Percentiles rank a stretch among this genome's conserved stretches.
These are phyloP conservation scores for Daldinia caldariorum DNA, from an alignment of 495 filamentous ascomycete genomes.

Conservation along the genomic window DNA sequence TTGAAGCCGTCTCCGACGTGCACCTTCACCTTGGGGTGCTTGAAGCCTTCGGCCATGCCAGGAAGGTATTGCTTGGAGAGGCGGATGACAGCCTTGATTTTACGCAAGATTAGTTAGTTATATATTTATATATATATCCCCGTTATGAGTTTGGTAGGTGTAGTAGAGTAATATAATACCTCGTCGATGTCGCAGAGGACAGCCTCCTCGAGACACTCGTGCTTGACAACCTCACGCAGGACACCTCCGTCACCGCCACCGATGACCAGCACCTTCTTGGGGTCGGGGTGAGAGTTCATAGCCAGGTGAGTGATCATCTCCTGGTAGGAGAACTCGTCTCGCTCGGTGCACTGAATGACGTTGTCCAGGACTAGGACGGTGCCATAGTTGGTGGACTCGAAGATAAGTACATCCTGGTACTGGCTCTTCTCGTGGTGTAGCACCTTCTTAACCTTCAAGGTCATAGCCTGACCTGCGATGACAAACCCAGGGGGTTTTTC, in stretches of 20 bases:
- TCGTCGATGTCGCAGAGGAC: slow-evolving; percentile 98
- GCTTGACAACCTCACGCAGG: slow-evolving; percentile 97
- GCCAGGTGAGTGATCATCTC: slow-evolving; percentile 99
- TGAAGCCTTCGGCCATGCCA: slow-evolving; percentile 89
- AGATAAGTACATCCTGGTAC: slow-evolving; percentile 98
- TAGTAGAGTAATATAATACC: slow-evolving; percentile 57
- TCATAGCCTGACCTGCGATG: slow-evolving; percentile 90
- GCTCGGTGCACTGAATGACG: slow-evolving; percentile 97
- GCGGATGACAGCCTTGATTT: slow-evolving; percentile 86
- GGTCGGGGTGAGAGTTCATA: slow-evolving; percentile 98
- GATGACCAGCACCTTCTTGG: slow-evolving; percentile 97
- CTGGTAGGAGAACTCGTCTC: slow-evolving; percentile 99
- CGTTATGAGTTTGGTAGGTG: too few relatives aligned
- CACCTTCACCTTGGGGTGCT: slow-evolving; percentile 89
- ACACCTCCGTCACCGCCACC: slow-evolving; percentile 97
- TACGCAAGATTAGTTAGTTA: slow-evolving; percentile 25
- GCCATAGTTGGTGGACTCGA: slow-evolving; percentile 96
- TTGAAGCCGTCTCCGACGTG: slow-evolving; percentile 98
- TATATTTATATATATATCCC: neutral
- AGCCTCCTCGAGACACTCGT: slow-evolving; percentile 91
- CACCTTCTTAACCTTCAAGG: slow-evolving; percentile 95
- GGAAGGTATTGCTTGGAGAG: slow-evolving; percentile 98
- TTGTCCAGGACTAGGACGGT: slow-evolving; percentile 98
- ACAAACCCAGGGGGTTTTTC: neutral
- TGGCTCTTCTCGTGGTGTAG: slow-evolving; percentile 98